Evolutionary conservation across 495 filamentous ascomycete species (phyloP).

Genomic region (Penicillium cosmopolitanum): DNA sequence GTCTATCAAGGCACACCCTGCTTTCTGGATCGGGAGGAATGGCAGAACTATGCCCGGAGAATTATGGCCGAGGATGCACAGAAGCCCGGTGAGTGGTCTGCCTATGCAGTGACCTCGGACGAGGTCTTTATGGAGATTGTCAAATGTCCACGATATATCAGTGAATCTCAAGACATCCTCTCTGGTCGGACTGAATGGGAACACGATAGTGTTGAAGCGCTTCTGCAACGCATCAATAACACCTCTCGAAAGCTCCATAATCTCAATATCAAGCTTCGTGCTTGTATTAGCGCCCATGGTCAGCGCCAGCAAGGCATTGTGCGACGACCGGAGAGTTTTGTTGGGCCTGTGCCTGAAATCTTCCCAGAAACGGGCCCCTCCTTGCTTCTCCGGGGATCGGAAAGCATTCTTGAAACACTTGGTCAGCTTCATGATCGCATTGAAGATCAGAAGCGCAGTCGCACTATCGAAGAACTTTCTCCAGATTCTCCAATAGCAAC

Average conservation of each 20-base stretch:
- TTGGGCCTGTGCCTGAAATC: constrained; percentile 28
- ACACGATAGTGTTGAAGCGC: constrained; percentile 1
- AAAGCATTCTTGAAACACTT: constrained; percentile 26
- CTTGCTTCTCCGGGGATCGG: constrained; percentile 30
- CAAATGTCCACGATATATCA: constrained; percentile 38
- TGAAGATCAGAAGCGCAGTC: constrained; percentile 18
- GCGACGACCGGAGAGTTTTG: constrained; percentile 25
- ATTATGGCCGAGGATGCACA: constrained; percentile 31
- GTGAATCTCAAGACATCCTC: constrained; percentile 28
- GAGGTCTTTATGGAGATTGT: constrained; percentile 35
- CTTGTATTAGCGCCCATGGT: constrained; percentile 29
- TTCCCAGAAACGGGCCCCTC: constrained; percentile 37
- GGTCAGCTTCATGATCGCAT: constrained; percentile 19
- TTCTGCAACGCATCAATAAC: constrained; percentile 26
- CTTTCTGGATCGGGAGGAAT: constrained; percentile 37
- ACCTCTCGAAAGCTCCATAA: constrained; percentile 19
- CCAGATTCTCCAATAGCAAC: constrained; percentile 14
- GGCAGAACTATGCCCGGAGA: constrained; percentile 27
- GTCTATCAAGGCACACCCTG: constrained; percentile 34
- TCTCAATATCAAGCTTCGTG: constrained; percentile 22
- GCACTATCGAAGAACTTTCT: constrained; percentile 20
- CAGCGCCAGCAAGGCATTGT: constrained; percentile 32
- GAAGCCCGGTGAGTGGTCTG: constrained; percentile 29
- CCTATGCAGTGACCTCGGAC: constrained; percentile 30
- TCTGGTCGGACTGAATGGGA: constrained; percentile 2